Base-by-base conservation (phyloP, 306 rosid genomes). In the Sicyos edulis region DNA sequence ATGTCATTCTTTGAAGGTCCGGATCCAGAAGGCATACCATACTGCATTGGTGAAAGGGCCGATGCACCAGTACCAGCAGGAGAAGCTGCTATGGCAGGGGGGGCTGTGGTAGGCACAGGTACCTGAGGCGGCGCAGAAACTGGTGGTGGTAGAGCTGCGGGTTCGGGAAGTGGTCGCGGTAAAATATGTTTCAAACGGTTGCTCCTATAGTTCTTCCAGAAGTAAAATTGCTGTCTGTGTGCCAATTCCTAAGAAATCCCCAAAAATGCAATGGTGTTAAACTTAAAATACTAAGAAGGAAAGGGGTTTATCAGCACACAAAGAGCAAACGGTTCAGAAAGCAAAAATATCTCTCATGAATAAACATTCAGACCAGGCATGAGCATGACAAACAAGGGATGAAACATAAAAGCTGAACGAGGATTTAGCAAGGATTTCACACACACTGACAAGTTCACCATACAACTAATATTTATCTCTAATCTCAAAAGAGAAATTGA, bases 131-230 rank as follows among this genome's bases (percentile, higher is more conserved):
- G 82, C 54, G 85, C 82, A 60, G 91, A 32, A 59, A 79, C 80
- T 40, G 91, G 85, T 15, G 72, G 87, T 40, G 85, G 83, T 52
- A 84, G 81, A 24, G 89, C 84, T 62, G 77, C 75, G 10, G 91
- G 87, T 72, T 93, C 96, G 24, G 97, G 91, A 73, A 91, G 89
- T 54, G 97, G 68, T 77, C 89, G 86, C 2, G 97, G 97, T 63
- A 91, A 80, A 74, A 93, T 87, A 83, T 93, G 99, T 76, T 93
- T 93, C 61, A 93, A 81, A 55, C 96, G 84, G 71, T 91, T 93
- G 87, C 86, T 89, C 78, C 99, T 77, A 47, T 93, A 93, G 79
- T 93, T 93, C 89, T 91, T 93, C 99, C 99, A 93, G 82, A 82
- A 93, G 82, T 91, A 93, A 80, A 93, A 93, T 77, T 93, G 99